These are phyloP conservation scores for Sporisorium scitamineum DNA, from an alignment of 1,284 basidiomycete genomes.

Conservation along the genomic window DNA sequence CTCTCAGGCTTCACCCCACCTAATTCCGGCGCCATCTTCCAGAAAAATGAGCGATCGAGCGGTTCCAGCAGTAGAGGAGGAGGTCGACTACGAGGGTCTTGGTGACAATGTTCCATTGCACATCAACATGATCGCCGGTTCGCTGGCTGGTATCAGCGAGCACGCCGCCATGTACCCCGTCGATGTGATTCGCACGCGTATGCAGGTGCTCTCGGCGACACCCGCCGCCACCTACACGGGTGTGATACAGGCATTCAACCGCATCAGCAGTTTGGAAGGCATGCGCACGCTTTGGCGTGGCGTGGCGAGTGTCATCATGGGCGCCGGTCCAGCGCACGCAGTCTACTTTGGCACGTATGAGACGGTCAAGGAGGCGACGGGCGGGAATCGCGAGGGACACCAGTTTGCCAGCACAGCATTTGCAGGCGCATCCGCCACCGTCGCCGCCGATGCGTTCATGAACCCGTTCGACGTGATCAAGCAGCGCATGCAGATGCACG, in stretches of 20 bases:
- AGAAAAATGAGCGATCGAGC: conserved; percentile 45
- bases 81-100: conserved; percentile 68
- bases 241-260: conserved; percentile 85
- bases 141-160: conserved; percentile 96
- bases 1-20: neutral
- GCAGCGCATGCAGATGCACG: conserved; percentile 97
- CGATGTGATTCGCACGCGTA: conserved; percentile 98
- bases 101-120: conserved; percentile 63
- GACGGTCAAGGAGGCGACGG: conserved; percentile 89
- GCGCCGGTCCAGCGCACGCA: conserved; percentile 97
- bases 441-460: conserved; percentile 97
- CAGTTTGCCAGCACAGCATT: conserved; percentile 86
- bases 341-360: conserved; percentile 98
- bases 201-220: conserved; percentile 90
- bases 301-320: conserved; percentile 95
- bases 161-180: conserved; percentile 99
- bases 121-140: conserved; percentile 97
- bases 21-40: conserved; percentile 1
- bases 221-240: conserved; percentile 87
- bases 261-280: conserved; percentile 93
- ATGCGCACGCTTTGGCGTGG: conserved; percentile 92
- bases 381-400: conserved; percentile 84
- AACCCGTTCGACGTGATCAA: conserved; percentile 99
- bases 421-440: conserved; percentile 93
- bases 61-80: conserved; percentile 54